Base-by-base conservation (phyloP, 108 stramenopile genomes). In the Cafeteria roenbergensis region DNA sequence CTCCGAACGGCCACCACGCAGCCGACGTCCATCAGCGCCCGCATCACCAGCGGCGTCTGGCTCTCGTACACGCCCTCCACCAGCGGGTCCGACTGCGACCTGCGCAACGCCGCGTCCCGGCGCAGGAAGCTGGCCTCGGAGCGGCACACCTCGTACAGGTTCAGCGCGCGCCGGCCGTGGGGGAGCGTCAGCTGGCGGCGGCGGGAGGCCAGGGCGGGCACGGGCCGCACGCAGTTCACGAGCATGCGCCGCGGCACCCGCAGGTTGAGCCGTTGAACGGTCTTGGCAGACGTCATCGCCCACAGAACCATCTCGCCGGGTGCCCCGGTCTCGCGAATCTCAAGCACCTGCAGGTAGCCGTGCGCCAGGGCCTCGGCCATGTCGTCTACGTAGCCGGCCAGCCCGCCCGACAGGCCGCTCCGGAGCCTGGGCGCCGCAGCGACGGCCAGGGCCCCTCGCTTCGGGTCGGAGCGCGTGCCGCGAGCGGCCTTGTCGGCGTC, bases 341-440 rank as follows among this genome's bases (percentile, higher is more conserved):
- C 97, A 51, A 95, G 71, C 29, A 95, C 78, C 66, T 95, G 90
- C 91, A 89, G 89, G 62, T 86, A 85, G 57, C 82, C 74, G 35
- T 80, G 75, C 25, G 68, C 58, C 57, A 89, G 63, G 34, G 74
- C 71, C 52, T 71, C 60, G 22, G 85, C 84, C 30, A 88, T 87
- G 59, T 87, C 85, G 35, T 81, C 80, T n/a, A 91, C 71, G 70
- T 82, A 89, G 14, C 85, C 85, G 62, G 86, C 82, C 76, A 91
- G 79, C 35, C 71, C 80, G 58, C 79, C 82, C 42, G 42, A 17
- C 42, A 12, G 42, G 12, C 12, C 12, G 42, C n/a, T n/a, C n/a
- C n/a, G n/a, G n/a, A n/a, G n/a, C n/a, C n/a, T n/a, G n/a, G n/a
- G n/a, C n/a, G n/a, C n/a, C n/a, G n/a, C n/a, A n/a, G n/a, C n/a